Evolutionary conservation across 2,329 filamentous ascomycete genomes (phyloP).

Genomic region (Ceratocystis lukuohia): DNA sequence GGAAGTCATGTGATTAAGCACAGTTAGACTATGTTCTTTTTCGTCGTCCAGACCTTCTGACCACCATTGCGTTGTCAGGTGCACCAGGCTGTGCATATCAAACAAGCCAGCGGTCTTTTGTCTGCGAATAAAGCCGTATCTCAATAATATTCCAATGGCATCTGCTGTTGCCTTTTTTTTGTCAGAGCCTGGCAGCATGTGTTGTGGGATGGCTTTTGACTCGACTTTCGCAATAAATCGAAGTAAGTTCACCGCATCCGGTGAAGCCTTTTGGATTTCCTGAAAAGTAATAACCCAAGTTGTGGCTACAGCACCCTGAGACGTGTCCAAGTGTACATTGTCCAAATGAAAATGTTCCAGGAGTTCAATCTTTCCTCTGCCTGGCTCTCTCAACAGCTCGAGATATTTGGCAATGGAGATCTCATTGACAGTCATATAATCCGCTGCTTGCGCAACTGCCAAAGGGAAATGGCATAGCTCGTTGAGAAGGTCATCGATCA

Average conservation of each 20-base stretch:
- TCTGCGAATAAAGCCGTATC: not conserved
- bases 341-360: not conserved
- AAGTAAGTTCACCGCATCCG: not conserved
- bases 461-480: constrained; percentile 19
- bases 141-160: not conserved
- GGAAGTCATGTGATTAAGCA: not conserved
- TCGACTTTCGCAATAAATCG: not conserved
- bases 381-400: not conserved
- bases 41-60: not conserved
- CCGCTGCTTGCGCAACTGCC: constrained; percentile 20
- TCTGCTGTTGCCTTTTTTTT: not conserved
- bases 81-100: not conserved
- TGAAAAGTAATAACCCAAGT: not conserved
- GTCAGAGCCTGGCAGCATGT: not conserved
- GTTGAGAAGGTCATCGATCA: not conserved
- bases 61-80: not conserved
- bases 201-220: not conserved
- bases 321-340: too few species aligned
- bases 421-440: constrained; percentile 17
- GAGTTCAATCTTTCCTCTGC: not conserved
- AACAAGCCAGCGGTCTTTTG: not conserved
- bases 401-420: not conserved
- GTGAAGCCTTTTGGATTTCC: too few species aligned
- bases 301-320: not conserved
- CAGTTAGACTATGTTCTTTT: too few species aligned